Conservation (phyloP, 441 rosid species). For the Erysimum cheiri region DNA sequence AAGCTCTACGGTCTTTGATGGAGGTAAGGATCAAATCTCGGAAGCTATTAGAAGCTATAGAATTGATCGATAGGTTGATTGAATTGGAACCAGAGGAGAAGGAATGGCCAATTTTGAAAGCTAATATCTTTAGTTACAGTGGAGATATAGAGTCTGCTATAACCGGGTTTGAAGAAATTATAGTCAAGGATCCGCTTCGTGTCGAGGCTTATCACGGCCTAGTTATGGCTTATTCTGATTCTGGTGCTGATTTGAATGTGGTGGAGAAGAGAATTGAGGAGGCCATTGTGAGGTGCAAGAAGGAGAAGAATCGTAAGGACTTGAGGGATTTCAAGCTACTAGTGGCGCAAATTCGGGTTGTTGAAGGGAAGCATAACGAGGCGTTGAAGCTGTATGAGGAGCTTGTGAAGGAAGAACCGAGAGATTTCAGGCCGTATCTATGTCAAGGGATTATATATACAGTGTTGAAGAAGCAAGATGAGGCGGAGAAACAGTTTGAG, state of each 20-base stretch:
- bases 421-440: slow-evolving; percentile 81
- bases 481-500: slow-evolving; percentile 71
- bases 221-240: slow-evolving; percentile 59
- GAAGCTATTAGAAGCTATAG: slow-evolving; percentile 59
- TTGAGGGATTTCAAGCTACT: slow-evolving; percentile 67
- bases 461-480: slow-evolving; percentile 61
- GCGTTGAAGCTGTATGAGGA: slow-evolving; percentile 77
- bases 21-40: slow-evolving; percentile 62
- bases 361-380: slow-evolving; percentile 60
- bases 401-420: slow-evolving; percentile 73
- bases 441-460: slow-evolving; percentile 79
- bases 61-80: slow-evolving; percentile 61
- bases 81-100: slow-evolving; percentile 67
- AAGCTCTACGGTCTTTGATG: slow-evolving; percentile 59
- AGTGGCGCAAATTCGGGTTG: slow-evolving; percentile 67
- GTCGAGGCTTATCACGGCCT: slow-evolving; percentile 82
- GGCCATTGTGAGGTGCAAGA: slow-evolving; percentile 68
- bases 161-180: slow-evolving; percentile 55
- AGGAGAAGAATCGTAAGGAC: slow-evolving; percentile 59
- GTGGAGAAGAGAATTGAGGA: slow-evolving; percentile 55
- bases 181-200: slow-evolving; percentile 63
- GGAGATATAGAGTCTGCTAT: slow-evolving; percentile 64
- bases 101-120: slow-evolving; percentile 70
- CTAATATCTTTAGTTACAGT: slow-evolving; percentile 52
- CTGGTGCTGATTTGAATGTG: slow-evolving; percentile 46